Evolutionary conservation across 495 filamentous ascomycete species (phyloP).

Genomic region (Barbatosphaeria neglecta): DNA sequence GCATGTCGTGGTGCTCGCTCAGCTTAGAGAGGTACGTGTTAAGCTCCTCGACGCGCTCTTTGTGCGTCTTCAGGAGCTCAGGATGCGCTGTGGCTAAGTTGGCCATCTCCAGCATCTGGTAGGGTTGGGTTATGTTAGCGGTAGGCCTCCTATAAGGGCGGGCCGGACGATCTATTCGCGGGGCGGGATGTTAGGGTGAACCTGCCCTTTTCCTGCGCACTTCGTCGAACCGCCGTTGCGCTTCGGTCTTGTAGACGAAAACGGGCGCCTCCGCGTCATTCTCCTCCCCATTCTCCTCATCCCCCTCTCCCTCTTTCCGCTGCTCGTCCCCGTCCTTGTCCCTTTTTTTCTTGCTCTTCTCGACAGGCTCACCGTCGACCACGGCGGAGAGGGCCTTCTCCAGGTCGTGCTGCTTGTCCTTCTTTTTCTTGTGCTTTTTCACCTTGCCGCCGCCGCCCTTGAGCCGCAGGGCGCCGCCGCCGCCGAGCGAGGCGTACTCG

Average conservation of each 20-base stretch:
- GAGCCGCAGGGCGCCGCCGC: conserved; percentile 63
- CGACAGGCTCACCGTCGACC: conserved; percentile 5
- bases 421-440: conserved; percentile 53
- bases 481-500: conserved; percentile 55
- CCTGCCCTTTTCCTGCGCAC: conserved; percentile 64
- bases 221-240: conserved; percentile 73
- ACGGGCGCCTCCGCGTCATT: conserved; percentile 11
- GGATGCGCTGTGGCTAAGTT: conserved; percentile 30
- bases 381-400: conserved; percentile 21
- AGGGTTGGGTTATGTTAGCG: not conserved
- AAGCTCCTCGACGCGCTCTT: conserved; percentile 89
- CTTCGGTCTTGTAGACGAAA: conserved; percentile 59
- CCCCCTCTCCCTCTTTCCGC: conserved; percentile 5
- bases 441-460: conserved; percentile 62
- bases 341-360: conserved; percentile 6
- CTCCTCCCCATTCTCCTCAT: conserved; percentile 5
- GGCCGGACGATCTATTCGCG: too few species aligned
- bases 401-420: conserved; percentile 25
- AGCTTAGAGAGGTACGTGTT: conserved; percentile 85
- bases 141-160: too few species aligned
- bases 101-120: conserved; percentile 56
- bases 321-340: conserved; percentile 5
- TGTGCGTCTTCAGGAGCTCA: conserved; percentile 88
- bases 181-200: too few species aligned
- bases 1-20: conserved; percentile 98